Evolutionary conservation across 2,329 filamentous ascomycete genomes (phyloP).

Genomic region (Coleophoma eucalyptorum): DNA sequence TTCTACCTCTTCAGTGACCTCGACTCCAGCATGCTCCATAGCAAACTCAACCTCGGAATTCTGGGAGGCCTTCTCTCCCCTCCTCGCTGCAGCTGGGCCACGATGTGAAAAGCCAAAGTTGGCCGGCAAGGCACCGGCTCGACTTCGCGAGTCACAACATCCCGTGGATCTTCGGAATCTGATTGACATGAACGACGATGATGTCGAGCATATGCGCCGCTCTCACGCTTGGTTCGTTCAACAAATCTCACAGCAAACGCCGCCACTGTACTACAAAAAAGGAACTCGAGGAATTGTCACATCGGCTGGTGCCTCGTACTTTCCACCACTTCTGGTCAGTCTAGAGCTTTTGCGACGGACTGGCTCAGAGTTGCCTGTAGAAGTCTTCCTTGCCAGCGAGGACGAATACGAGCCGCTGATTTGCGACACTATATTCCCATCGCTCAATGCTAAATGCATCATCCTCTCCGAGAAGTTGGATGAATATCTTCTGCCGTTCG

Average conservation of each 20-base stretch:
- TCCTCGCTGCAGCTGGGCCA: slow-evolving; percentile 11
- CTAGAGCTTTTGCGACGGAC: slow-evolving; percentile 36
- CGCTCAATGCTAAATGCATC: slow-evolving; percentile 33
- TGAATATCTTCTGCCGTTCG: slow-evolving; percentile 21
- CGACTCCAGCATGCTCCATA: too few species aligned
- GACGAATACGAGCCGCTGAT: slow-evolving; percentile 32
- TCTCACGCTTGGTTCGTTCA: slow-evolving; percentile 7
- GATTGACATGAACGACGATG: slow-evolving; percentile 4
- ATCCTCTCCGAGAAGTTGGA: slow-evolving; percentile 36
- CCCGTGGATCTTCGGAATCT: not conserved
- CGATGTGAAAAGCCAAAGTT: slow-evolving; percentile 9
- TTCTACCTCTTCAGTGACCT: too few species aligned
- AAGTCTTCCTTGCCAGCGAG: slow-evolving; percentile 34
- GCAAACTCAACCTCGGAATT: slow-evolving; percentile 3
- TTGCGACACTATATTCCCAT: slow-evolving; percentile 32
- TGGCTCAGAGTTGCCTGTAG: slow-evolving; percentile 33
- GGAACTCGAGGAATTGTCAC: slow-evolving; percentile 36
- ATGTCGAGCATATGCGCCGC: slow-evolving; percentile 9
- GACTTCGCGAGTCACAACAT: not conserved
- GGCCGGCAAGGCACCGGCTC: slow-evolving; percentile 3
- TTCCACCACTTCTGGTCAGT: slow-evolving; percentile 33
- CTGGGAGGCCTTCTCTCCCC: slow-evolving; percentile 13
- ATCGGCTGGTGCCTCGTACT: slow-evolving; percentile 30
- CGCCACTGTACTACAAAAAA: not conserved
- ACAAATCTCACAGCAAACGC: not conserved